A percentile compares a stretch with the other conserved stretches of the same genome.
Evolutionary conservation across 352 stramenopile species (phyloP).

Genomic region (Globisporangium mamillatum): DNA sequence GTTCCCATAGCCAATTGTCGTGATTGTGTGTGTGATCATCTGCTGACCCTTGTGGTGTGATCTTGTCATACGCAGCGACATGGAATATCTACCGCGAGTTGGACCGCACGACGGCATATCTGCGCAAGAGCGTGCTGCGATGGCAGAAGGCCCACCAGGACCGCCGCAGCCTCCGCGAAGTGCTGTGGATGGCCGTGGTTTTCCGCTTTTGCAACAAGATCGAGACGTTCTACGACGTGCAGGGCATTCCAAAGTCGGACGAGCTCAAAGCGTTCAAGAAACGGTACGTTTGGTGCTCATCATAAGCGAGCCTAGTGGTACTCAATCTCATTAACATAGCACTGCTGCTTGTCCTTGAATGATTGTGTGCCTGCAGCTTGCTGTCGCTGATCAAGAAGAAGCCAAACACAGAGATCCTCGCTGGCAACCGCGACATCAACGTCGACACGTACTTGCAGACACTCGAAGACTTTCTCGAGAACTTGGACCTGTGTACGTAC

Average conservation of each 20-base stretch:
- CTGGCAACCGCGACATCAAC: conserved; percentile 58
- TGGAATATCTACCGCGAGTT: conserved; percentile 86
- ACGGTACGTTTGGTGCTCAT: conserved; percentile 28
- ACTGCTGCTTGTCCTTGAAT: not conserved
- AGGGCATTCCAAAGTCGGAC: conserved; percentile 75
- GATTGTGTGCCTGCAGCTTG: conserved; percentile 25
- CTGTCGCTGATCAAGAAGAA: conserved; percentile 52
- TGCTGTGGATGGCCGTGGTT: conserved; percentile 78
- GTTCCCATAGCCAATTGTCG: not conserved
- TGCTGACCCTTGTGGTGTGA: not conserved
- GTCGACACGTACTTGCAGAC: conserved; percentile 57
- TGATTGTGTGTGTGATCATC: not conserved
- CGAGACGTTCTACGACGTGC: conserved; percentile 76
- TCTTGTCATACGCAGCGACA: conserved; percentile 35
- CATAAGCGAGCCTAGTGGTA: not conserved
- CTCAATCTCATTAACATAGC: not conserved
- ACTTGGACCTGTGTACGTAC: conserved; percentile 59
- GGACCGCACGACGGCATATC: conserved; percentile 75
- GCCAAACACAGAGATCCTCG: conserved; percentile 44
- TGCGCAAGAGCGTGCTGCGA: conserved; percentile 75
- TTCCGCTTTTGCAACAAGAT: conserved; percentile 84
- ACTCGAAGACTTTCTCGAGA: conserved; percentile 62
- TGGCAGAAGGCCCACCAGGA: conserved; percentile 76
- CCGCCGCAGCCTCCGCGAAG: conserved; percentile 61
- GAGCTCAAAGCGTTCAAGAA: conserved; percentile 66